phyloP scores from a whole-genome alignment of 2,329 filamentous ascomycete species.

The Verticillium isaacii region DNA sequence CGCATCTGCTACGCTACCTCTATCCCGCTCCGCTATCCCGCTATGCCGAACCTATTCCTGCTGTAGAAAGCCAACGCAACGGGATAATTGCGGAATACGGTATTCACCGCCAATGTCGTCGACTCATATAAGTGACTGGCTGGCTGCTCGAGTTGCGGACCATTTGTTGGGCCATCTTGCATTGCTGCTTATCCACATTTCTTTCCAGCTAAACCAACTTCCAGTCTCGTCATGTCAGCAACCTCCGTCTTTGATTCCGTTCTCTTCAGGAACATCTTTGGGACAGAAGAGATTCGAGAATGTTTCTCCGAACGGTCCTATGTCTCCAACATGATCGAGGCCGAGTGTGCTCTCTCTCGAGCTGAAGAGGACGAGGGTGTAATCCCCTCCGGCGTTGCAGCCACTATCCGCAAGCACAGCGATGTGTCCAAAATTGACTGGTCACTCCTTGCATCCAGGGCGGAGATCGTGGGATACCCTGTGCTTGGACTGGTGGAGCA shows the following conservation, averaged over 20 bases:
- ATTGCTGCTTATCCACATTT: no score
- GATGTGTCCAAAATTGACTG: constrained; percentile 15
- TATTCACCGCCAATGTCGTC: no score
- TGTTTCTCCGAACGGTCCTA: constrained; percentile 46
- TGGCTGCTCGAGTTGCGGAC: no score
- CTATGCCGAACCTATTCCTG: no score
- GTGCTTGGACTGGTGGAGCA: constrained; percentile 47
- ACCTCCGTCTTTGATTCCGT: constrained; percentile 38
- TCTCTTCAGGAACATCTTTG: constrained; percentile 46
- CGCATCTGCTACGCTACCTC: no score
- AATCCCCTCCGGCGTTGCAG: constrained; percentile 34
- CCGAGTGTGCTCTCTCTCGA: constrained; percentile 45
- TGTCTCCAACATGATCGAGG: constrained; percentile 41
- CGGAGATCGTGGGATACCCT: constrained; percentile 50
- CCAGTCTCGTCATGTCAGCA: constrained; percentile 10
- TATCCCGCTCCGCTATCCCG: no score
- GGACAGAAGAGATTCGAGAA: constrained; percentile 44
- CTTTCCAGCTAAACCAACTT: no score
- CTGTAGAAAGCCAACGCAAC: no score
- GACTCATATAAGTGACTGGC: no score
- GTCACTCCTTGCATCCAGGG: constrained; percentile 35
- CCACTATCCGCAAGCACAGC: constrained; percentile 28
- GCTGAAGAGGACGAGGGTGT: constrained; percentile 42
- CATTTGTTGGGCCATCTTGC: no score
- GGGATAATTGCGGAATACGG: no score